Conservation (phyloP, 1,139 yeast species). For the Scheffersomyces cryptocercus region DNA sequence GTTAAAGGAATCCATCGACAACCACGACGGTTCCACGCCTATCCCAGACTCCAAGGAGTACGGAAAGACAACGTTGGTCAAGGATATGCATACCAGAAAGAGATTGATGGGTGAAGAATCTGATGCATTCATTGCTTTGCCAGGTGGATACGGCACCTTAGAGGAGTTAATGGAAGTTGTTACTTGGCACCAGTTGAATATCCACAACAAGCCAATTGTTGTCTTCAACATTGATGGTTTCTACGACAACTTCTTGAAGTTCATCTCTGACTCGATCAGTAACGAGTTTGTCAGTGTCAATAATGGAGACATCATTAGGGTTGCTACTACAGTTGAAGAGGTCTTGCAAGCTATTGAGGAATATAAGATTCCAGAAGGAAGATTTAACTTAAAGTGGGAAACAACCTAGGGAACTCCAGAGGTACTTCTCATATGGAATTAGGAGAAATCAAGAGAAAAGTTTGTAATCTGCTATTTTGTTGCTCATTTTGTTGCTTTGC, state of each 20-base stretch:
- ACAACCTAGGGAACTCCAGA: constrained; percentile 19
- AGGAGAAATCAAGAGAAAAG: background rate
- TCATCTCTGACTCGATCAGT: constrained; percentile 55
- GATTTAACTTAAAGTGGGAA: constrained; percentile 75
- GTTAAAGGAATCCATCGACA: constrained; percentile 45
- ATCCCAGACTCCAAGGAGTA: constrained; percentile 60
- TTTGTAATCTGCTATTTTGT: too few species aligned
- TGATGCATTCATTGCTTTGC: constrained; percentile 85
- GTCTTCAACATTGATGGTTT: constrained; percentile 79
- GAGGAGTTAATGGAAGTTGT: constrained; percentile 90
- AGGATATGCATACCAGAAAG: constrained; percentile 90
- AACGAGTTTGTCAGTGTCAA: constrained; percentile 68
- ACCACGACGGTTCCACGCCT: constrained; percentile 64
- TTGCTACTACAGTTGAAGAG: constrained; percentile 68
- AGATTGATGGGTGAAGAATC: constrained; percentile 84
- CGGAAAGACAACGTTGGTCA: constrained; percentile 79
- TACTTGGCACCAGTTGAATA: constrained; percentile 88
- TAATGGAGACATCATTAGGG: constrained; percentile 68
- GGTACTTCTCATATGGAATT: background rate
- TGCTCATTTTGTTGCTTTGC: too few species aligned
- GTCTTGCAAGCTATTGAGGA: constrained; percentile 61
- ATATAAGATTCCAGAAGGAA: constrained; percentile 71
- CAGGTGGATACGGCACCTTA: constrained; percentile 90
- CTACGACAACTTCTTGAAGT: constrained; percentile 67
- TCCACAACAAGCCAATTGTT: constrained; percentile 79